Percentiles rank a stretch among this genome's conserved stretches.
These are phyloP conservation scores for Kockovaella imperatae DNA, from an alignment of 768 basidiomycete species.

Conservation along the genomic window DNA sequence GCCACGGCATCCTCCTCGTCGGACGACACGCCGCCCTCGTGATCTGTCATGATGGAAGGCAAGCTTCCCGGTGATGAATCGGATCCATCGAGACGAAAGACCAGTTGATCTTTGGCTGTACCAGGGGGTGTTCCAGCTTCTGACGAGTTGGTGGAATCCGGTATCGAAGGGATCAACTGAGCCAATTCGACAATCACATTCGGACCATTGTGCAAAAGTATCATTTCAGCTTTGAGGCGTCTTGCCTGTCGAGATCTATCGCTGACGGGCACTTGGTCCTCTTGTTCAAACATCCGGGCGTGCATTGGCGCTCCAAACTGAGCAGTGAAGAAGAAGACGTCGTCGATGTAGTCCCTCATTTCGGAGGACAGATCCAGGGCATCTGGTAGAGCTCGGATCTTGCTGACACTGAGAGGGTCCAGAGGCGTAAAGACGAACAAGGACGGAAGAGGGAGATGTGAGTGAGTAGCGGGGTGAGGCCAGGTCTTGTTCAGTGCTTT, in stretches of 20 bases:
- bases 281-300: constrained; percentile 4
- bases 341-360: constrained; percentile 16
- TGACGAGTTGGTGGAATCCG: neutral
- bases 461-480: constrained; percentile 15
- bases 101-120: too few species aligned
- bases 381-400: constrained; percentile 11
- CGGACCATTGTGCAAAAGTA: constrained; percentile 10
- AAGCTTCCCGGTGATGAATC: constrained; percentile 1
- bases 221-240: constrained; percentile 18
- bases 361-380: constrained; percentile 16
- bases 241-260: constrained; percentile 5
- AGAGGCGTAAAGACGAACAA: constrained; percentile 25
- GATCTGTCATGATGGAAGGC: constrained; percentile 4
- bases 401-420: constrained; percentile 12
- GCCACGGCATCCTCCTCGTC: constrained; percentile 20
- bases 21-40: constrained; percentile 9
- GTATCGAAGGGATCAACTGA: neutral
- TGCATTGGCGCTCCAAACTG: neutral
- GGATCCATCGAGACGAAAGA: neutral
- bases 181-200: constrained; percentile 1
- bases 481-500: constrained; percentile 19
- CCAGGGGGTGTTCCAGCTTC: too few species aligned
- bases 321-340: constrained; percentile 20
- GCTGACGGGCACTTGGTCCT: neutral
- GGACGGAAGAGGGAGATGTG: constrained; percentile 19